phyloP scores from a whole-genome alignment of 2,329 filamentous ascomycete species.

The Botrytis paeoniae region DNA sequence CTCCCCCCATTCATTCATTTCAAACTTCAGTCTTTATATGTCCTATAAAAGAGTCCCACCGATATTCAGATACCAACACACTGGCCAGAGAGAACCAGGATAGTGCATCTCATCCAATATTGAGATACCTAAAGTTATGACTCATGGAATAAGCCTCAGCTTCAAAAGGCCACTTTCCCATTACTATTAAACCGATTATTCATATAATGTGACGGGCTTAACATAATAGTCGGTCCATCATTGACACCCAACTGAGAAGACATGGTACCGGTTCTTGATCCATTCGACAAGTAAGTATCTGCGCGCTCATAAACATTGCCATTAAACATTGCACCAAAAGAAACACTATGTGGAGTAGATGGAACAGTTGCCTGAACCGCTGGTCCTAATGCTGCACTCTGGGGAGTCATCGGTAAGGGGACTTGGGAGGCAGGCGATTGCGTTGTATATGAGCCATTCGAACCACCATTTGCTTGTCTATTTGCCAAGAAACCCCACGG shows the following conservation, averaged over 20 bases:
- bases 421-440: slow-evolving; percentile 48
- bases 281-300: slow-evolving; percentile 34
- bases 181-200: slow-evolving; percentile 32
- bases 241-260: slow-evolving; percentile 30
- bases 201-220: slow-evolving; percentile 32
- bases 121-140: not conserved
- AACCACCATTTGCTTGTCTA: slow-evolving; percentile 27
- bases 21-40: slow-evolving; percentile 6
- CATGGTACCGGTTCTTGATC: slow-evolving; percentile 37
- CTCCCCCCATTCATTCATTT: not conserved
- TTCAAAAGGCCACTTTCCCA: slow-evolving; percentile 33
- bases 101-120: not conserved
- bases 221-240: slow-evolving; percentile 33
- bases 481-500: slow-evolving; percentile 55
- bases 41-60: not conserved
- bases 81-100: not conserved
- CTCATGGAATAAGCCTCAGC: not conserved
- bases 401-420: slow-evolving; percentile 76
- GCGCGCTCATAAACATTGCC: slow-evolving; percentile 37
- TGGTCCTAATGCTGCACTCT: slow-evolving; percentile 84
- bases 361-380: slow-evolving; percentile 88
- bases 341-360: slow-evolving; percentile 52
- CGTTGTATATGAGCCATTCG: slow-evolving; percentile 30
- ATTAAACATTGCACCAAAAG: slow-evolving; percentile 35
- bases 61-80: slow-evolving; percentile 1